These are phyloP conservation scores for Scleroderma citrinum DNA, from an alignment of 768 basidiomycete genomes.

Conservation along the genomic window DNA sequence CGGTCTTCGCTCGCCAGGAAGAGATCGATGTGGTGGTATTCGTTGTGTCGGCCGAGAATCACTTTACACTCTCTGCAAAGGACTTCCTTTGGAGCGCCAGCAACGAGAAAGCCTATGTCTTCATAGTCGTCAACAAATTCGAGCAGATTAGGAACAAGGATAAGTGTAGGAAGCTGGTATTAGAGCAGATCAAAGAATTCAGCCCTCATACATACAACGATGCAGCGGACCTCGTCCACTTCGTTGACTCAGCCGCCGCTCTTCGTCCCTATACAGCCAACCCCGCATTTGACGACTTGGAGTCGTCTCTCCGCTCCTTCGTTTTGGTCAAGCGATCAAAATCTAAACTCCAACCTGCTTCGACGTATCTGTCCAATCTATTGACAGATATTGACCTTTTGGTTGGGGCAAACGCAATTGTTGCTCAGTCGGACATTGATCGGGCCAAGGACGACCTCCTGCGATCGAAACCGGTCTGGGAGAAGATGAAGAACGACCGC, in stretches of 20 bases:
- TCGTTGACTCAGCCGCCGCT: conserved; percentile 86
- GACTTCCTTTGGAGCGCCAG: conserved; percentile 91
- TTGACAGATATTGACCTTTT: conserved; percentile 87
- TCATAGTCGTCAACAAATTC: conserved; percentile 98
- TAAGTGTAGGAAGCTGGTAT: conserved; percentile 78
- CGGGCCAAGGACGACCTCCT: conserved; percentile 66
- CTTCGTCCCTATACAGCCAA: conserved; percentile 60
- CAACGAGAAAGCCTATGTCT: conserved; percentile 96
- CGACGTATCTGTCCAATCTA: conserved; percentile 88
- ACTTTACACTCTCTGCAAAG: conserved; percentile 92
- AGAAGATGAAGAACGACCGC: conserved; percentile 74
- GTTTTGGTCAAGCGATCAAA: conserved; percentile 94
- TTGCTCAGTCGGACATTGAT: conserved; percentile 74
- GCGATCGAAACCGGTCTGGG: conserved; percentile 70
- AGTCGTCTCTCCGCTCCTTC: conserved; percentile 86
- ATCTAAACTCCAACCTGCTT: conserved; percentile 90
- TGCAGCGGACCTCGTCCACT: conserved; percentile 91
- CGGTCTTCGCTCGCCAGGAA: conserved; percentile 90
- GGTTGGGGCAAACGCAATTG: conserved; percentile 76
- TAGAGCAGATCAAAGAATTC: conserved; percentile 91
- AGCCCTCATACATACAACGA: conserved; percentile 92
- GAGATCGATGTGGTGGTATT: conserved; percentile 99
- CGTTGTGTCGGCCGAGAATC: conserved; percentile 96
- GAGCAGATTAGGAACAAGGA: conserved; percentile 95
- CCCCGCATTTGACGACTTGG: conserved; percentile 80